Evolutionary conservation across 2,329 filamentous ascomycete genomes (phyloP).

Genomic region (Neonectria magnoliae): DNA sequence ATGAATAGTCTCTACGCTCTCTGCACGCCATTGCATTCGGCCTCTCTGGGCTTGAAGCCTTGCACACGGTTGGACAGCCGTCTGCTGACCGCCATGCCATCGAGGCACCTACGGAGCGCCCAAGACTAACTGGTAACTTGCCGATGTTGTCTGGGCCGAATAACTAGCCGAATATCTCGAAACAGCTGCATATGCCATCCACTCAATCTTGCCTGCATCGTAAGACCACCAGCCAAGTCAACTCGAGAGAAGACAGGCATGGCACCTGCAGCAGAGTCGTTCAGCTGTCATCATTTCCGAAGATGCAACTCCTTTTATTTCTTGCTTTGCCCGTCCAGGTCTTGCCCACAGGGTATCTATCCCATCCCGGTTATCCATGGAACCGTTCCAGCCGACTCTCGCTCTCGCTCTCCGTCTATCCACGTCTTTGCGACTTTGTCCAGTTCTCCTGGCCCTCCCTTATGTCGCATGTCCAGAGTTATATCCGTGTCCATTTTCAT

Average conservation of each 20-base stretch:
- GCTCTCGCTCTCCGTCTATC: not conserved
- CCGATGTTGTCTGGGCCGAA: slow-evolving; percentile 2
- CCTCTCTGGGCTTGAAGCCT: slow-evolving; percentile 11
- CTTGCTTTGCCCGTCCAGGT: slow-evolving; percentile 22
- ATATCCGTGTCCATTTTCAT: not conserved
- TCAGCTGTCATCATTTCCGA: slow-evolving; percentile 23
- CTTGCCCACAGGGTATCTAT: slow-evolving; percentile 34
- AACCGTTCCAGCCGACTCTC: slow-evolving; percentile 17
- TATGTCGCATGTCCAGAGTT: not conserved
- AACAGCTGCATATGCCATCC: not conserved
- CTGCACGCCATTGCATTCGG: not conserved
- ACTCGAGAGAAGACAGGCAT: not conserved
- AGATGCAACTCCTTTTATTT: slow-evolving; percentile 33
- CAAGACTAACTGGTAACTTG: not conserved
- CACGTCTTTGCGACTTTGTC: not conserved
- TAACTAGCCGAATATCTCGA: not conserved
- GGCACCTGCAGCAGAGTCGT: not conserved
- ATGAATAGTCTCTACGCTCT: not conserved
- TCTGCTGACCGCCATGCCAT: not conserved
- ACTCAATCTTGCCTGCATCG: not conserved
- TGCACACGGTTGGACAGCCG: slow-evolving; percentile 5
- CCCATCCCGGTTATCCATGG: slow-evolving; percentile 28
- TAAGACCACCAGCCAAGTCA: not conserved
- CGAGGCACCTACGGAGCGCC: not conserved
- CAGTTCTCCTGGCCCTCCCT: not conserved